A percentile compares a stretch with the other conserved stretches of the same genome.
phyloP scores from a whole-genome alignment of 768 basidiomycete genomes.

The Phylloporus rhodoxanthus region DNA sequence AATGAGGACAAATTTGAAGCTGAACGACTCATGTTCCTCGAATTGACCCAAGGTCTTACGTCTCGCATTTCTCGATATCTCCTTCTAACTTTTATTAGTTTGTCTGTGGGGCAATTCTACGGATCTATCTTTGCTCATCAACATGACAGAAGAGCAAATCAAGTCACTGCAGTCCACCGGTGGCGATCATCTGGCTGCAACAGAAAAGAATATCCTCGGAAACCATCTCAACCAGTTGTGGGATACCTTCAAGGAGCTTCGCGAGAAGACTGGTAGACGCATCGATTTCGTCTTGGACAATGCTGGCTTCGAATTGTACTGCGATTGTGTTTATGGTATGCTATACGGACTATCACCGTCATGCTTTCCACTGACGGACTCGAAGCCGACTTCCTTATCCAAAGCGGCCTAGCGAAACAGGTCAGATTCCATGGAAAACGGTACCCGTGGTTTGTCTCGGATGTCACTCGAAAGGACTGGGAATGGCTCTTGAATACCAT shows the following conservation, averaged over 20 bases:
- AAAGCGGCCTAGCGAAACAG: conserved; percentile 78
- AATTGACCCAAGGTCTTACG: conserved; percentile 77
- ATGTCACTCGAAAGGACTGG: conserved; percentile 92
- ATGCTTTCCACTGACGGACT: conserved; percentile 8
- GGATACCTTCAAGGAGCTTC: conserved; percentile 66
- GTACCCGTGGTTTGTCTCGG: conserved; percentile 92
- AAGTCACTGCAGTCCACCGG: conserved; percentile 94
- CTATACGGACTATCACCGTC: neutral
- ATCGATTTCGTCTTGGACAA: conserved; percentile 83
- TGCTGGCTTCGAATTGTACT: conserved; percentile 80
- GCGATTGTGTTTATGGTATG: conserved; percentile 80
- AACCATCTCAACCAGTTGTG: conserved; percentile 72
- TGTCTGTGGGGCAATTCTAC: conserved; percentile 98
- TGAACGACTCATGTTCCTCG: conserved; percentile 81
- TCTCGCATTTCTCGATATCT: neutral
- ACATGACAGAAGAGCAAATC: conserved; percentile 98
- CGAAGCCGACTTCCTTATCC: conserved; percentile 87
- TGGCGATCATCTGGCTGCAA: conserved; percentile 90
- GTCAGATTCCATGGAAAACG: conserved; percentile 95
- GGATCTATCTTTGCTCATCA: conserved; percentile 88
- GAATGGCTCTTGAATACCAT: conserved; percentile 84
- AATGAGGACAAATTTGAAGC: conserved; percentile 56
- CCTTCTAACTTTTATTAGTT: conserved; percentile 40
- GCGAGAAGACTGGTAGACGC: conserved; percentile 64
- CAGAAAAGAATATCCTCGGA: conserved; percentile 93